Conservation (phyloP, 2,329 filamentous ascomycete genomes). For the Neofusicoccum parvum region DNA sequence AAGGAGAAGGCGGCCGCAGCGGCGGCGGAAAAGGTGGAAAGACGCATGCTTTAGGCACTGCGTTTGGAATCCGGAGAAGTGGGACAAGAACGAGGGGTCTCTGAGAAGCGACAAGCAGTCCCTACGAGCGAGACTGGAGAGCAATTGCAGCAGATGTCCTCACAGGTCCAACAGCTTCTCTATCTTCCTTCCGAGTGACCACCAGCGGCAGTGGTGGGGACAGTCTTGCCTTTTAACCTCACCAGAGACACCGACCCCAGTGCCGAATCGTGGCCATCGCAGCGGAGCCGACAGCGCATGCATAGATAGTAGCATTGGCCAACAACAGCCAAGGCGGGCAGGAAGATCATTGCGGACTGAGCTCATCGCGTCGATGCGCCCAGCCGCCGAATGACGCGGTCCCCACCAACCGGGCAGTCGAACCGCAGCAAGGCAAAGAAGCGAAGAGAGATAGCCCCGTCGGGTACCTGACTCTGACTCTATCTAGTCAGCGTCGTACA, state of each 20-base stretch:
- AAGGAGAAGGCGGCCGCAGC: background rate
- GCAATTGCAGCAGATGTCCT: background rate
- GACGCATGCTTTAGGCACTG: background rate
- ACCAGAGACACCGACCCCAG: background rate
- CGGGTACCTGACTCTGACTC: background rate
- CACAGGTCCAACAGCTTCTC: background rate
- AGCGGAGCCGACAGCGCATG: slow-evolving; percentile 1
- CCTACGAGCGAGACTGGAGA: background rate
- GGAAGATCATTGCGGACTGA: background rate
- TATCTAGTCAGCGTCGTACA: slow-evolving; percentile 1
- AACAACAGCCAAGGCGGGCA: background rate
- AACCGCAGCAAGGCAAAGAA: background rate
- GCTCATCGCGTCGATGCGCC: background rate
- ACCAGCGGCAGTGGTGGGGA: background rate
- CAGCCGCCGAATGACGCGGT: background rate
- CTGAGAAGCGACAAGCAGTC: too few relatives aligned
- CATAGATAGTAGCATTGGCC: slow-evolving; percentile 17
- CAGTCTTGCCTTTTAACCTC: background rate
- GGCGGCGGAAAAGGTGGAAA: background rate
- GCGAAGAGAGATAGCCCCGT: background rate
- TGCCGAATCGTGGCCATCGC: background rate
- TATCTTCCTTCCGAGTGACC: background rate
- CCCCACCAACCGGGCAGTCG: background rate
- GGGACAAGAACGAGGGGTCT: background rate
- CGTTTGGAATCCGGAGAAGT: too few relatives aligned